Evolutionary conservation across 371 early-diverging fungal genomes (phyloP).

Genomic region (Rhizopus delemar): DNA sequence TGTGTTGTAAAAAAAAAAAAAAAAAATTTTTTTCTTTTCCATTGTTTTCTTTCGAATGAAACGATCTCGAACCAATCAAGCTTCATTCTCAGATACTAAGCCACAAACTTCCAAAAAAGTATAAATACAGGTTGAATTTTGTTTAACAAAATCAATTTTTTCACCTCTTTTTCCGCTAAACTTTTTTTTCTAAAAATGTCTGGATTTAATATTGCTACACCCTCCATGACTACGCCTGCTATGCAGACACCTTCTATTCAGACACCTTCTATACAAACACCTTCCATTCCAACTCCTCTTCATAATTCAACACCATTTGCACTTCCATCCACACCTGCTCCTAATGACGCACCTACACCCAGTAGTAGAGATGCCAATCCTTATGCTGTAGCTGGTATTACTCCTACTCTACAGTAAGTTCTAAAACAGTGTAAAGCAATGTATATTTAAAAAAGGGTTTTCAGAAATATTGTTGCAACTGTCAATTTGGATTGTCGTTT

Average conservation of each 20-base stretch:
- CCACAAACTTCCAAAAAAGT: slow-evolving; percentile 11
- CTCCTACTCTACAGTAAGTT: slow-evolving; percentile 85
- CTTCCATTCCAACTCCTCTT: slow-evolving; percentile 50
- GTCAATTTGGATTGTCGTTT: slow-evolving; percentile 99
- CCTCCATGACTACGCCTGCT: slow-evolving; percentile 48
- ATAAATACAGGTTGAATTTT: slow-evolving; percentile 12
- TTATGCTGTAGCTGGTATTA: slow-evolving; percentile 71
- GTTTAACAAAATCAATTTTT: slow-evolving; percentile 19
- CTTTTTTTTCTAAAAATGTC: slow-evolving; percentile 34
- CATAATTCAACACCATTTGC: slow-evolving; percentile 46
- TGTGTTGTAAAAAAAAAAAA: too few species aligned
- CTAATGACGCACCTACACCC: slow-evolving; percentile 56
- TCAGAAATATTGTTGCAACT: slow-evolving; percentile 99
- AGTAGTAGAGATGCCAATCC: slow-evolving; percentile 52
- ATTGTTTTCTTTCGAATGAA: neutral
- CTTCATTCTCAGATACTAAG: slow-evolving; percentile 5
- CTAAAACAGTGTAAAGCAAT: too few species aligned
- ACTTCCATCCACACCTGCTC: slow-evolving; percentile 55
- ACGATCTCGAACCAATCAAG: slow-evolving; percentile 1
- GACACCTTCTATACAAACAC: slow-evolving; percentile 53
- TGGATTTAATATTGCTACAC: slow-evolving; percentile 55
- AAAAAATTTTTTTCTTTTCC: neutral
- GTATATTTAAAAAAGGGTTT: neutral
- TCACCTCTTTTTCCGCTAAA: slow-evolving; percentile 17
- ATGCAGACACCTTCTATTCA: slow-evolving; percentile 23